Conservation (phyloP, 2,329 filamentous ascomycete genomes). For the Beauveria rudraprayagi region DNA sequence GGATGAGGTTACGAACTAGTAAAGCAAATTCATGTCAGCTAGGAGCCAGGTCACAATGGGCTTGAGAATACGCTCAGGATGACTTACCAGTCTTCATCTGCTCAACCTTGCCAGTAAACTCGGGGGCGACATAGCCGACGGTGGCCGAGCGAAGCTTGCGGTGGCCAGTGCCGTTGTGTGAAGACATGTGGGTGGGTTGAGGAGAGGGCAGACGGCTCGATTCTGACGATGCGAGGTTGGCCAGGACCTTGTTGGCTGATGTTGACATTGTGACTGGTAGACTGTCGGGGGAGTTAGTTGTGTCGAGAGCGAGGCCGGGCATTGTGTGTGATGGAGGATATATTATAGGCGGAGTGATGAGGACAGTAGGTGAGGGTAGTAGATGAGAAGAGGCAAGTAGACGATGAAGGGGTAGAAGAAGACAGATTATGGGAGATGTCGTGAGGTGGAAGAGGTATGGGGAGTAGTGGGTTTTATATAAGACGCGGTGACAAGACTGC, state of each 20-base stretch:
- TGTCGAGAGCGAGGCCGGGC: slow-evolving; percentile 10
- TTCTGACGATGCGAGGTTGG: slow-evolving; percentile 32
- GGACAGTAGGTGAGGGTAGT: background rate
- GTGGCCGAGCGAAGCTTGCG: slow-evolving; percentile 79
- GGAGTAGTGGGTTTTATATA: slow-evolving; percentile 7
- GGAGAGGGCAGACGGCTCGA: slow-evolving; percentile 66
- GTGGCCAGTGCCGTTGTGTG: slow-evolving; percentile 52
- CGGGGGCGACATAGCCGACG: slow-evolving; percentile 88
- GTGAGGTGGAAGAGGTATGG: background rate
- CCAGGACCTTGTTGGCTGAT: slow-evolving; percentile 33
- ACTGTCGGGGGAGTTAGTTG: slow-evolving; percentile 8
- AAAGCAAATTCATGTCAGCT: slow-evolving; percentile 10
- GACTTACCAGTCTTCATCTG: slow-evolving; percentile 74
- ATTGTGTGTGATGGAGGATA: slow-evolving; percentile 7
- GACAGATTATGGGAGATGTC: background rate
- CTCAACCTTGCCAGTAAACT: slow-evolving; percentile 84
- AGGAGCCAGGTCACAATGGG: background rate
- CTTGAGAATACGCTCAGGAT: background rate
- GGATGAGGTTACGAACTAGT: slow-evolving; percentile 71
- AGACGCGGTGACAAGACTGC: background rate
- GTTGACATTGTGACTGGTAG: slow-evolving; percentile 23
- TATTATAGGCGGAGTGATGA: slow-evolving; percentile 1
- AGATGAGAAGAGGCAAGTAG: background rate
- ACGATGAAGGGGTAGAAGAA: background rate
- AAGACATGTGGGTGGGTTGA: slow-evolving; percentile 68